Evolutionary conservation across 352 stramenopile genomes (phyloP), one percentile per base, ranked within the genome.

Genomic region (Pythium sp.): DNA sequence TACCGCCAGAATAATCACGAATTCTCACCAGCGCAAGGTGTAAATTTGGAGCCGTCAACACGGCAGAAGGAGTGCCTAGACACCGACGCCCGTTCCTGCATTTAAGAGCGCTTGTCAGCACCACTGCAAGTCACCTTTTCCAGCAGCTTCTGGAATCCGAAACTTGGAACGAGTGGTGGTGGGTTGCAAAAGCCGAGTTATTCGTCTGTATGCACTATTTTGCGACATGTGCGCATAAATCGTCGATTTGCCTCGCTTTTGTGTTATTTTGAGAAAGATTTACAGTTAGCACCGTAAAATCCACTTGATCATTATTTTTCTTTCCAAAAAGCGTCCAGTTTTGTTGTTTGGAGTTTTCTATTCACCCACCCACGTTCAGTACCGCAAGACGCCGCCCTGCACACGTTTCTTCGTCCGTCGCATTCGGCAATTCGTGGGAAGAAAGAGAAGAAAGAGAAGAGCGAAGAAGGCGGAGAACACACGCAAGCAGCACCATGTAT

Each of bases 401-500:
- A 26, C 24, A 26, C 49, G 49, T 56, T 56, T 43, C 36, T 9
- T 43, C 36, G 0, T n/a, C 14, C 46, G 20, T 26, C 46, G 20
- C 53, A 64, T 64, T 64, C 47, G 58, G 36, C 18, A 64, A 51
- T 30, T 51, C 22, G 43, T 24, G 58, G 22, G 24, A 56, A 24
- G 58, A 55, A 32, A 38, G 30, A 63, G 24, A 56, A 24, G 58
- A 55, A 32, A 38, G 30, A 63, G 55, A 46, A 51, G 55, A 22
- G 8, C 22, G 9, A 30, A 64, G 57, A 38, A 34, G 24, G 55
- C 20, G 41, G 11, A 36, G 24, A 66, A 38, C 15, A 24, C 26
- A 38, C 11, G 22, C 7, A 34, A n/a, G 24, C 14, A 4, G 2
- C 30, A 47, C 18, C 26, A 81, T 81, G 74, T 84, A 81, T 68